Evolutionary conservation across 257 asterid genomes (phyloP), one percentile per base, ranked within the genome.

Genomic region (Solanum bukasovii): DNA sequence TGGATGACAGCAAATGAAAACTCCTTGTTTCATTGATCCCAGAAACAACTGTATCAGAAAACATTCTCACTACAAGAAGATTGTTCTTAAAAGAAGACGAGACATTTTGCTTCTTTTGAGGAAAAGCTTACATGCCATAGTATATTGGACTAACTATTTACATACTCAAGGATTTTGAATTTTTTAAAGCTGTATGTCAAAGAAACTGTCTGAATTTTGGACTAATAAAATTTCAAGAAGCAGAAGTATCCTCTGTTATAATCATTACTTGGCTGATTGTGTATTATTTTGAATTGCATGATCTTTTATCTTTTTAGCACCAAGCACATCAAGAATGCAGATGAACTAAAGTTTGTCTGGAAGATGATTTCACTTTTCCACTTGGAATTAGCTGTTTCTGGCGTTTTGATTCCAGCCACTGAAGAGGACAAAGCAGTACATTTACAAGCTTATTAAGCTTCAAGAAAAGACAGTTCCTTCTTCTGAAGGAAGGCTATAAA

Each of bases 1-100:
- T 96, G 61, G 96, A 97, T 20, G 96, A 91, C 35, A 83, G 92
- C 89, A 78, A 87, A 25, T 92, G 92, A 92, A 90, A 89, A 85
- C 49, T 65, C 31, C 31, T 71, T 52, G 42, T 70, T 31, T 9
- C 49, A 33, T 38, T 31, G 87, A 67, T 68, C 46, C 87, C 23
- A 38, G 42, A 85, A 44, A 37, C 52, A 65, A 37, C 67, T 38
- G 2, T 35, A 35, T 40, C 46, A 84, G 33, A 18, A 13, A 70
- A 6, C 73, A 61, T 33, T 34, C 35, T 63, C 78, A 84, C 56
- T 29, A 13, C 61, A 42, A 84, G 63, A 21, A 85, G 34, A 37
- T 72, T 37, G 81, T 25, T 61, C 56, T 23, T 23, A 2, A 84
- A 7, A 70, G 67, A 61, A 37, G 23, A 42, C 52, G 16, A 65